These are phyloP conservation scores for Prorocentrum cordatum DNA, from an alignment of 169 alveolate species.

Conservation along the genomic window DNA sequence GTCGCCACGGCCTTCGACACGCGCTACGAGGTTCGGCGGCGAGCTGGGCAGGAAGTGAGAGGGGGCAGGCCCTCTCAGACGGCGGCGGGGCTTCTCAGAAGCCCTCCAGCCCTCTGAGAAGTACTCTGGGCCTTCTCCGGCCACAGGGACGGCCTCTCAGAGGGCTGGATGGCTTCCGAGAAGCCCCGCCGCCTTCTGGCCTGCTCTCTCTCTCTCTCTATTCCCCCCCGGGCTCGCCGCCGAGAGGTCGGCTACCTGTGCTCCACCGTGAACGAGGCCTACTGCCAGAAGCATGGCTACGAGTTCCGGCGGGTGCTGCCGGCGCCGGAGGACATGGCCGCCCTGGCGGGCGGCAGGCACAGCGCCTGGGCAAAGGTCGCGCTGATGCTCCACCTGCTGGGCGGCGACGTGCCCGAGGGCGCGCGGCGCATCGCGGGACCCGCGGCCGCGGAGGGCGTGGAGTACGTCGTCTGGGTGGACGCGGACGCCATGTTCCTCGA, in stretches of 20 bases:
- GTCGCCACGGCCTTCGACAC: slow-evolving; percentile 38
- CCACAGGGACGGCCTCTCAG: too few species aligned
- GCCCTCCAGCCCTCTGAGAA: too few species aligned
- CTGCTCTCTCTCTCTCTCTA: too few species aligned
- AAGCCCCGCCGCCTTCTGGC: too few species aligned
- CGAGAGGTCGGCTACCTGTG: slow-evolving; percentile 24
- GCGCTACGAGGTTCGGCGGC: neutral
- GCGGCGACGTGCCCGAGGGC: neutral
- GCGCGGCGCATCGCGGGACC: neutral
- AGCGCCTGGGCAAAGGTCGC: slow-evolving; percentile 63
- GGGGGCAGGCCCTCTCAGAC: neutral
- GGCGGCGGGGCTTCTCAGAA: neutral
- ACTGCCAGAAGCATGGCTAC: slow-evolving; percentile 18
- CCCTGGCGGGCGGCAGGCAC: slow-evolving; percentile 10
- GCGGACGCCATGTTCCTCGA: slow-evolving; percentile 50
- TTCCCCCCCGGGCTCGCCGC: too few species aligned
- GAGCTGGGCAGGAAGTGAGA: neutral
- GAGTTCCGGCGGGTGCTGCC: slow-evolving; percentile 1
- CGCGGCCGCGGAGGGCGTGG: neutral
- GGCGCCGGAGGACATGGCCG: neutral
- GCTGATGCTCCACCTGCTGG: neutral
- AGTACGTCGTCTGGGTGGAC: slow-evolving; percentile 43
- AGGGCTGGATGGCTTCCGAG: too few species aligned
- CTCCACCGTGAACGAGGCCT: slow-evolving; percentile 56
- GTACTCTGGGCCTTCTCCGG: too few species aligned